A percentile compares a stretch with the other conserved stretches of the same genome.
Evolutionary conservation across 371 early-diverging fungal species (phyloP).

Genomic region (Rhizomucor miehei): DNA sequence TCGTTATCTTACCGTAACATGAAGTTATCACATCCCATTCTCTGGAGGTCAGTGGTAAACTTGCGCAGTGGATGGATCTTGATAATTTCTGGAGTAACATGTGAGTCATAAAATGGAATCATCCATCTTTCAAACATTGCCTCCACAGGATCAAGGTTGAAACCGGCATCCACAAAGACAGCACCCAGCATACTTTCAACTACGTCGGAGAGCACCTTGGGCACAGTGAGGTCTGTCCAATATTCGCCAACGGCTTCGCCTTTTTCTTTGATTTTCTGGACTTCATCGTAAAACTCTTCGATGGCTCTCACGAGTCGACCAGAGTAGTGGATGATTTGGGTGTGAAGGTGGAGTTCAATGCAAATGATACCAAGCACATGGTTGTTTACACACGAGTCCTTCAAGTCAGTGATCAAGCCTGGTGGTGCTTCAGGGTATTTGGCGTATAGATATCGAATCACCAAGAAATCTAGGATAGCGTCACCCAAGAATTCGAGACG

Average conservation of each 20-base stretch:
- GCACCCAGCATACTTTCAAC: conserved; percentile 91
- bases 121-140: conserved; percentile 54
- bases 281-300: conserved; percentile 33
- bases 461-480: conserved; percentile 82
- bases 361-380: conserved; percentile 77
- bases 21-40: conserved; percentile 45
- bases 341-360: conserved; percentile 58
- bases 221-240: conserved; percentile 71
- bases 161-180: conserved; percentile 81
- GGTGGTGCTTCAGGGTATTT: conserved; percentile 60
- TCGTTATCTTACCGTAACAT: conserved; percentile 35
- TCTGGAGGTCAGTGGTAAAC: conserved; percentile 41
- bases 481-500: conserved; percentile 96
- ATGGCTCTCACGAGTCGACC: conserved; percentile 49
- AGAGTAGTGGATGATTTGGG: conserved; percentile 67
- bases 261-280: conserved; percentile 39
- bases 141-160: conserved; percentile 52
- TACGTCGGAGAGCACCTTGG: conserved; percentile 87
- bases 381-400: conserved; percentile 88
- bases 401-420: conserved; percentile 69
- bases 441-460: conserved; percentile 70
- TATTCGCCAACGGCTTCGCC: conserved; percentile 55
- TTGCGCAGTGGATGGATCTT: conserved; percentile 52
- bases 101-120: conserved; percentile 46
- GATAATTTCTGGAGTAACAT: conserved; percentile 53